A percentile compares a stretch with the other conserved stretches of the same genome.
phyloP scores from a whole-genome alignment of 805 yeast genomes.

The Sugiyamaella lignohabitans region DNA sequence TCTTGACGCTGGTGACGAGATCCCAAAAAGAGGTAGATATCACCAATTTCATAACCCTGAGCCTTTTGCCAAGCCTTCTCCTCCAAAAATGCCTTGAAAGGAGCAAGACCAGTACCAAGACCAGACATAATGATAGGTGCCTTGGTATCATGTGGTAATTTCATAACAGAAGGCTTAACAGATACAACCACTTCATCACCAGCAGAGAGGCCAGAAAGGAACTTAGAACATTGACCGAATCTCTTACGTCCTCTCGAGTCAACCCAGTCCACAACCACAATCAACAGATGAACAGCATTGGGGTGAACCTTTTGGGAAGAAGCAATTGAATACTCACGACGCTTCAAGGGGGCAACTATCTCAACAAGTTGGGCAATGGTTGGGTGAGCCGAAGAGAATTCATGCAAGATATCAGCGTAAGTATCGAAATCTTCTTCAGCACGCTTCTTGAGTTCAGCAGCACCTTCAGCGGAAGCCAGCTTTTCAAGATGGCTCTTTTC shows the following conservation, averaged over 20 bases:
- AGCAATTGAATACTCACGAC: conserved; percentile 97
- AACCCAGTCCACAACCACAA: conserved; percentile 95
- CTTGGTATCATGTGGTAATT: conserved; percentile 76
- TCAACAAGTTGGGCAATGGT: conserved; percentile 58
- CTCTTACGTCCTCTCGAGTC: conserved; percentile 80
- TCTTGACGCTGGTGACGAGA: conserved; percentile 95
- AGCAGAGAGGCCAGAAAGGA: conserved; percentile 65
- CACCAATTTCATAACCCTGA: conserved; percentile 87
- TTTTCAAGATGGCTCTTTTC: conserved; percentile 58
- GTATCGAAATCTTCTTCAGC: conserved; percentile 79
- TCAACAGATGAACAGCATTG: conserved; percentile 80
- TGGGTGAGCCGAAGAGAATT: conserved; percentile 80
- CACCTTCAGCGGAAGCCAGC: conserved; percentile 73
- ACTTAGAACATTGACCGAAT: conserved; percentile 92
- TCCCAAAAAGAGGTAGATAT: conserved; percentile 79
- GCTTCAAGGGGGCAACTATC: conserved; percentile 78
- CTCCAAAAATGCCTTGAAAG: conserved; percentile 95
- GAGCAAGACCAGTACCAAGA: conserved; percentile 95
- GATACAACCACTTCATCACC: conserved; percentile 88
- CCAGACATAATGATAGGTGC: conserved; percentile 97
- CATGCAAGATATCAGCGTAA: conserved; percentile 73
- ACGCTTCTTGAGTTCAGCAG: conserved; percentile 72
- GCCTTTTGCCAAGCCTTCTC: conserved; percentile 89
- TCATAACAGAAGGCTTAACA: conserved; percentile 96
- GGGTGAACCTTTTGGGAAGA: conserved; percentile 92